Base-by-base conservation (phyloP, 176 grass and related monocot species). In the Lolium perenne region DNA sequence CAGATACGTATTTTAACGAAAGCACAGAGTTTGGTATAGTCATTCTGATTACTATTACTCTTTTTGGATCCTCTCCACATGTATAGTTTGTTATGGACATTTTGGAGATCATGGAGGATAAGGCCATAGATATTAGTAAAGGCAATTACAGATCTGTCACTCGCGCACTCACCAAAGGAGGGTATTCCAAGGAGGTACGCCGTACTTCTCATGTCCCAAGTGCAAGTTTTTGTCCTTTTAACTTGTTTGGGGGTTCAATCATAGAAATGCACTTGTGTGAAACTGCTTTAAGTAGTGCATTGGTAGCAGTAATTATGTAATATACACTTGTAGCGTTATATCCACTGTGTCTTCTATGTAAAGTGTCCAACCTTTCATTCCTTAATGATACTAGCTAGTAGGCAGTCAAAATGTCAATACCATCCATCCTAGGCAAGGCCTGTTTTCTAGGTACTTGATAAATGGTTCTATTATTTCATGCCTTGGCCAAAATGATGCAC, bases 1-100 rank as follows among this genome's bases (percentile, higher is more conserved):
- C 74, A 35, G 32, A 35, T 35, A 35, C 32, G 47, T 80, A 61
- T 87, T 85, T 65, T 71, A n/a, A 51, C 10, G 11, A 38, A 45
- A 80, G 51, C 57, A 72, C n/a, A 71, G 68, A 83, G 35, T 89
- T 83, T 74, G 5, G 20, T 93, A 38, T 51, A 83, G 35, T 85
- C 14, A 47, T 84, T 90, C 86, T 88, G 23, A 77, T 79, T 71
- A 80, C n/a, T 85, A 41, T n/a, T 45, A 5, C 7, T 59, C 43
- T 29, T 67, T 49, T 62, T 85, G 84, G 18, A 80, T 47, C 17
- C 84, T 87, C 71, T 73, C 77, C 77, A 87, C 86, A 16, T 76
- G 64, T 83, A n/a, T 85, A 98, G 96, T 98, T 95, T 92, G 84
- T 72, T 79, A 89, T 88, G 86, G 86, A 98, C 72, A 82, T 90